Percentiles rank a stretch among this genome's conserved stretches.
Conservation (phyloP, 345 rosid genomes). For the Brassica napus region DNA sequence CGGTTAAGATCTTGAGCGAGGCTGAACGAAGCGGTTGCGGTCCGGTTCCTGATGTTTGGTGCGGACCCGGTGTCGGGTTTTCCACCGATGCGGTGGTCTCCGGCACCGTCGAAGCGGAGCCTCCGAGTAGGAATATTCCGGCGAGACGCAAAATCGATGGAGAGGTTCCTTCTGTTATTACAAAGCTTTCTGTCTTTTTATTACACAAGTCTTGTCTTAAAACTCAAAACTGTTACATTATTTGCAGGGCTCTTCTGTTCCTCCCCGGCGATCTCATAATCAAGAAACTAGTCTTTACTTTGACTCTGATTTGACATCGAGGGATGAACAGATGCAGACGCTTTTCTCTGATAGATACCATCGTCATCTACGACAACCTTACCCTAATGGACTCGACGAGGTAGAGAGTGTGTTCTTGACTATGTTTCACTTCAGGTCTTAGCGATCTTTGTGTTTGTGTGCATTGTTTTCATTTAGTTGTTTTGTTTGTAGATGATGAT, state of each 20-base stretch:
- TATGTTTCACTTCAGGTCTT: neutral
- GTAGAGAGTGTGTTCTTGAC: slow-evolving; percentile 38
- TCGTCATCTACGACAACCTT: slow-evolving; percentile 73
- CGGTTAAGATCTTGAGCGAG: slow-evolving; percentile 36
- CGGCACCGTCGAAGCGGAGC: slow-evolving; percentile 52
- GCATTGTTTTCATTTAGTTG: neutral
- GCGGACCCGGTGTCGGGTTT: slow-evolving; percentile 89
- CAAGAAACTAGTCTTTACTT: slow-evolving; percentile 49
- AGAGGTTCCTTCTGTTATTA: slow-evolving; percentile 30
- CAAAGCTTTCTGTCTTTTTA: neutral
- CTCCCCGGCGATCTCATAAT: slow-evolving; percentile 40
- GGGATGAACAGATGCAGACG: slow-evolving; percentile 48
- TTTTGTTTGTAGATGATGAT: slow-evolving; percentile 38
- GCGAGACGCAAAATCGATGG: slow-evolving; percentile 70
- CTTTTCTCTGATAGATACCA: slow-evolving; percentile 55
- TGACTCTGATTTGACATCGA: slow-evolving; percentile 49
- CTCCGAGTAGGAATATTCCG: slow-evolving; percentile 56
- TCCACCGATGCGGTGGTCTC: slow-evolving; percentile 63
- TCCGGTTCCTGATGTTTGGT: slow-evolving; percentile 81
- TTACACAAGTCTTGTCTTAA: neutral
- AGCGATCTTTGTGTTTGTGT: neutral
- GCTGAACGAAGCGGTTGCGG: slow-evolving; percentile 39
- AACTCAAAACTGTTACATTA: slow-evolving; percentile 5
- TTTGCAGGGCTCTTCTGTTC: slow-evolving; percentile 59
- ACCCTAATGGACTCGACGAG: slow-evolving; percentile 86